Percentiles rank a stretch among this genome's conserved stretches.
phyloP scores from a whole-genome alignment of 192 early-diverging fungal genomes.

The Coemansia sp. region DNA sequence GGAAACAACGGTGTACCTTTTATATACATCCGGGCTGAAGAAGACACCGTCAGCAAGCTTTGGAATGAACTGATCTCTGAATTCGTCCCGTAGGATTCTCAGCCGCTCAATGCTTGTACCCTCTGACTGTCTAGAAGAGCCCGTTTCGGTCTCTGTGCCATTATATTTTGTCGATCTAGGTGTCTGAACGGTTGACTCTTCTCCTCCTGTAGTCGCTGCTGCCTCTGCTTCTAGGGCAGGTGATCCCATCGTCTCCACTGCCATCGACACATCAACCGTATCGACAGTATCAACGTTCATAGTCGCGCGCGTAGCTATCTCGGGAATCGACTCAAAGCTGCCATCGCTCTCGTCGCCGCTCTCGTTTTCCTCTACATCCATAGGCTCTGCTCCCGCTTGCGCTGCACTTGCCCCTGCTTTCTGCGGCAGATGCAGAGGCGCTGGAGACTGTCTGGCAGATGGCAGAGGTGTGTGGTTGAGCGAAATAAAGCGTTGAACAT shows the following conservation, averaged over 20 bases:
- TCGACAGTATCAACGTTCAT: background rate
- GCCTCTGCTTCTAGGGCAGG: background rate
- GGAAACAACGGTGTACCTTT: slow-evolving; percentile 29
- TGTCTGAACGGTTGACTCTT: background rate
- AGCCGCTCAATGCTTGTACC: slow-evolving; percentile 4
- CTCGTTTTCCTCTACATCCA: slow-evolving; percentile 11
- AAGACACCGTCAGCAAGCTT: slow-evolving; percentile 23
- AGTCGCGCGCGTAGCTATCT: background rate
- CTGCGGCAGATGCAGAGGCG: background rate
- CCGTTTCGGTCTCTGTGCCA: background rate
- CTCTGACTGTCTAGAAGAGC: background rate
- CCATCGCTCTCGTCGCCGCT: slow-evolving; percentile 34
- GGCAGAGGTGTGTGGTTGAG: slow-evolving; percentile 35
- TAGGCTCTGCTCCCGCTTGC: background rate
- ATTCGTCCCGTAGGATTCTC: slow-evolving; percentile 18
- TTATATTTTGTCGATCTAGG: background rate
- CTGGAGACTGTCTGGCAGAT: slow-evolving; percentile 38
- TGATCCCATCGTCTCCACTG: background rate
- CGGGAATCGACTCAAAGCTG: slow-evolving; percentile 36
- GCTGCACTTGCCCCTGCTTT: background rate
- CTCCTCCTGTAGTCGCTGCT: background rate
- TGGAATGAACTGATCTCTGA: slow-evolving; percentile 19
- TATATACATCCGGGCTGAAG: slow-evolving; percentile 33
- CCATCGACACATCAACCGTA: background rate
- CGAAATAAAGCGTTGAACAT: slow-evolving; percentile 47